These are phyloP conservation scores for Thalia dealbata DNA, from an alignment of 176 grass and related monocot genomes.

Conservation along the genomic window DNA sequence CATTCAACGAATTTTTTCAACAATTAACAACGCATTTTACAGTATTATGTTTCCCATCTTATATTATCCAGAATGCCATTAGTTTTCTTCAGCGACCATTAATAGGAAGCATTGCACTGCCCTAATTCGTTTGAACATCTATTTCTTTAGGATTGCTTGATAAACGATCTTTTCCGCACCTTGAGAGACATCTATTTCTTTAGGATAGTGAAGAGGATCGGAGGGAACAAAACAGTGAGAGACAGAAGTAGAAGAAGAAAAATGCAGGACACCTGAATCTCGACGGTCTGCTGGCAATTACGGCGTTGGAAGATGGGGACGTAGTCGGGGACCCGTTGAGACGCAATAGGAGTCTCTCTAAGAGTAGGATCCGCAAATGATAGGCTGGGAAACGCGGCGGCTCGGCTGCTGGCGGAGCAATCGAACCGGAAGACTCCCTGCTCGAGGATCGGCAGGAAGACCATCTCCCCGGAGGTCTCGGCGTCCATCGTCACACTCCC, in stretches of 20 bases:
- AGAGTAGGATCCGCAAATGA: conserved; percentile 48
- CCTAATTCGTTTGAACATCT: not conserved
- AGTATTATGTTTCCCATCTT: not conserved
- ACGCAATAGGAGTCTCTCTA: conserved; percentile 37
- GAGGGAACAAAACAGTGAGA: not conserved
- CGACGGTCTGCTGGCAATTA: conserved; percentile 41
- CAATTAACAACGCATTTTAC: not conserved
- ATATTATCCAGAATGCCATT: not conserved
- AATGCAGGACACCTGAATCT: conserved; percentile 37
- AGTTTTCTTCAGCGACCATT: not conserved
- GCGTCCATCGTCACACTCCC: not conserved
- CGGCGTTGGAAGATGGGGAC: conserved; percentile 32
- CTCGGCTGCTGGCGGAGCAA: conserved; percentile 45
- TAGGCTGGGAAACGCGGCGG: conserved; percentile 46
- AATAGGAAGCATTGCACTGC: not conserved
- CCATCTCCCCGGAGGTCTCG: conserved; percentile 25
- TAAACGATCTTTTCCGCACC: not conserved
- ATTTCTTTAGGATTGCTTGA: not conserved
- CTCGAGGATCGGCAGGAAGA: conserved; percentile 48
- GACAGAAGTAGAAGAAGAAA: too few species aligned
- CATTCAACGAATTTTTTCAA: too few species aligned
- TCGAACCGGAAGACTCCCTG: conserved; percentile 82
- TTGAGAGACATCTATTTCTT: too few species aligned
- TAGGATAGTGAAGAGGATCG: not conserved
- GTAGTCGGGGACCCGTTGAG: conserved; percentile 26